Base-by-base conservation (phyloP, 768 basidiomycete genomes). In the Amanita thiersii region DNA sequence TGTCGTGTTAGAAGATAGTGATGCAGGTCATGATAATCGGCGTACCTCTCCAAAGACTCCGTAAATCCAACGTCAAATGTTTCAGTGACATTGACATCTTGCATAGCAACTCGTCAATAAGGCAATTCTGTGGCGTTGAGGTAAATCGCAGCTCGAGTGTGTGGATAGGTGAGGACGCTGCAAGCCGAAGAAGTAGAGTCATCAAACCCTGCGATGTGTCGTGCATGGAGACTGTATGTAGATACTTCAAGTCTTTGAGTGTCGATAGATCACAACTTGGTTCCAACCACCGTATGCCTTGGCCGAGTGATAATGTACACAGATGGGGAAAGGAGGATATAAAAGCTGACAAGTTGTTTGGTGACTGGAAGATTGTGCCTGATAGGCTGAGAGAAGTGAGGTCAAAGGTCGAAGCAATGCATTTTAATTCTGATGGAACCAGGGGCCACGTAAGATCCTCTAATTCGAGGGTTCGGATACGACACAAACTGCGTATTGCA, bases 401-500 rank as follows among this genome's bases (percentile, higher is more conserved):
- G 23, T 43, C 42, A 14, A 28, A 37, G 5, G 42, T 33, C 11
- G 34, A 14, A 35, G 37, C 30, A 2, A 36, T 10, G n/a, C 21
- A 9, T 18, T 11, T 36, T 4, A 43, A 9, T 14, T 43, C 42
- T 9, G 17, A 17, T 1, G 42, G 26, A 4, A 43, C 15, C 3
- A 43, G 19, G 7, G 34, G 32, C 42, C 42, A 43, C 21, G 42
- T 34, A 18, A 43, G 19, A 25, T 43, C 42, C 23, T 43, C 21
- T 5, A 43, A 28, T 7, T 25, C 37, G 25, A 43, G 17, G 5
- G 15, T 29, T 5, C 12, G 33, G 26, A 43, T 37, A 26, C 37
- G 34, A 18, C 34, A 19, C 5, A 43, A 23, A 1, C 6, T 36
- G 24, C 34, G 42, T 17, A 37, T 36, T 2, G 18, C 7, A 2